Conservation (phyloP, 106 monocot genomes). For the Xerophyta viscosa region DNA sequence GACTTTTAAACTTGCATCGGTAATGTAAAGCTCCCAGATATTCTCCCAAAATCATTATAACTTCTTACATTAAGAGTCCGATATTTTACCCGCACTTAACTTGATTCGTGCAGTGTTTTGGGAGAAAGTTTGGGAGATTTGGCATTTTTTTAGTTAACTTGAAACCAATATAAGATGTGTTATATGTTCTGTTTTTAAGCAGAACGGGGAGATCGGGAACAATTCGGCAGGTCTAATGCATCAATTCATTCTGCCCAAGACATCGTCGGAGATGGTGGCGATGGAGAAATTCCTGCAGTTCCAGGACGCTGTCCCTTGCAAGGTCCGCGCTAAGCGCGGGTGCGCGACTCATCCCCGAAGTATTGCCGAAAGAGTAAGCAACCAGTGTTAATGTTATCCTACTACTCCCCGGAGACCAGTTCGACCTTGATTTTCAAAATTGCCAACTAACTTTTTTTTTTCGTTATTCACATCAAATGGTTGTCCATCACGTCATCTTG, state of each 20-base stretch:
- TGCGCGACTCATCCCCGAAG: constrained; percentile 92
- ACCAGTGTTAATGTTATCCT: background rate
- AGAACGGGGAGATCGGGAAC: constrained; percentile 37
- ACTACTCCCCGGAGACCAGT: background rate
- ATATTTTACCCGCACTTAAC: too few species aligned
- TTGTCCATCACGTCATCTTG: too few species aligned
- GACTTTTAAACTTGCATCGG: background rate
- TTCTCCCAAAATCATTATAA: too few species aligned
- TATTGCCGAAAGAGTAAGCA: constrained; percentile 81
- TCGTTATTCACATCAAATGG: too few species aligned
- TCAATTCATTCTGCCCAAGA: constrained; percentile 69
- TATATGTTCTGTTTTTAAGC: background rate
- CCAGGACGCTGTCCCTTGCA: constrained; percentile 87
- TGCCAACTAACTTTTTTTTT: too few species aligned
- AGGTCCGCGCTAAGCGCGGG: constrained; percentile 78
- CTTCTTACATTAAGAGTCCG: too few species aligned
- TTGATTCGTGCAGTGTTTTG: too few species aligned
- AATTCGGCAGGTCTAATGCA: constrained; percentile 29
- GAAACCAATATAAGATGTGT: background rate
- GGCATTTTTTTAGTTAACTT: background rate
- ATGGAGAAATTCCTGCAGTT: constrained; percentile 83
- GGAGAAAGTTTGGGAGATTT: background rate
- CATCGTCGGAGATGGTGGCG: constrained; percentile 48
- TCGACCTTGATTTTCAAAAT: background rate
- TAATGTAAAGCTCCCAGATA: too few species aligned